Base-by-base conservation (phyloP, 2,329 filamentous ascomycete species). In the Colletotrichum endophyticum region DNA sequence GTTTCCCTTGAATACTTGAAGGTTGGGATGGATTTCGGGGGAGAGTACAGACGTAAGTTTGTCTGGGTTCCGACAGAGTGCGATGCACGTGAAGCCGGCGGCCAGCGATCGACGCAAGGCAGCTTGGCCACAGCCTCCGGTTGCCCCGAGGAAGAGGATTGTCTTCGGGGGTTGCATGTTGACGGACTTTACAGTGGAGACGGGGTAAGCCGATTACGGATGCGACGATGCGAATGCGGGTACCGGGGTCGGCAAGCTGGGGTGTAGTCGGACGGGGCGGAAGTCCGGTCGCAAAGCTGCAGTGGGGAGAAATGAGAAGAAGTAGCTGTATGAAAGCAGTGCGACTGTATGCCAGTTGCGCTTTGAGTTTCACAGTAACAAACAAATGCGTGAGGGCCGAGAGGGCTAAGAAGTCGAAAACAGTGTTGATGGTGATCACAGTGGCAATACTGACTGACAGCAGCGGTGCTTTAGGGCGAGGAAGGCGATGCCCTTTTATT, bases 81-180 rank as follows among this genome's bases (percentile, higher is more conserved):
- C 89, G 66, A 87, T 82, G 82, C 88, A 90, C 9, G 80, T 82
- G 80, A 88, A 85, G 39, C 87, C 87, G 13, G 86, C 86, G 19
- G 85, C 83, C 11, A 92, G 86, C 30, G 85, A 83, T 56, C 84
- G 83, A 28, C 84, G 85, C 56, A 92, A 86, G 19, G 86, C 84
- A 4, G 88, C 83, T 72, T 90, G 85, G 70, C 86, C 89, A 77
- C 85, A 85, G 64, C 90, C 90, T 39, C 86, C 87, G 27, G 87
- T 91, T 57, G 89, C 88, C 75, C 90, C 90, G 70, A 91, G 85
- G 83, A 92, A 90, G 61, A 88, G 85, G 72, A 91, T 81, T 5
- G 88, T 86, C 77, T 87, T 86, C 56, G 79, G 72, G 70, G 77
- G 56, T 34, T 36, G 22, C 75, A 77, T 77, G 9, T 64, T 25